Evolutionary conservation across 1,139 yeast genomes (phyloP), one percentile per base, ranked within the genome.

Genomic region (Blastobotrys arbuscula): DNA sequence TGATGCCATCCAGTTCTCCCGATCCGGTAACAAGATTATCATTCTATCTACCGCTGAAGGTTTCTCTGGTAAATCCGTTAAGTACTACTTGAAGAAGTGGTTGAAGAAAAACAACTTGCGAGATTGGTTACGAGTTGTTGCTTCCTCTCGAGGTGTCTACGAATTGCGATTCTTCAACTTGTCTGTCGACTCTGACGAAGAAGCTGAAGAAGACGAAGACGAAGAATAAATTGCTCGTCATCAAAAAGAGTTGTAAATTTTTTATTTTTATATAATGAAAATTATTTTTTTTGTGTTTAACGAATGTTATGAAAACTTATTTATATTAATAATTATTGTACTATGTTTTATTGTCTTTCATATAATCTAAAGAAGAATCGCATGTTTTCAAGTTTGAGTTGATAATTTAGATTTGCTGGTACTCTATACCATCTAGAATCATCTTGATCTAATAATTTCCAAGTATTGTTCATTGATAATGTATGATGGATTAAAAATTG

Each of bases 41-140:
- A 83, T 92, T 67, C 84, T 89, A 75, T 79, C 97, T 63, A 81
- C 84, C 77, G 77, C 95, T 76, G 84, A 88, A 79, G 38, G 23
- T 35, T 92, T 94, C 92, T 89, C 97, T 65, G 99, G 99, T 79
- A 92, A 94, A 81, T 92, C 92, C 95, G 85, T 89, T 76, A 92
- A 92, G 82, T 92, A 90, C 92, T 81, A 92, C 74, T 87, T 97
- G 71, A 92, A 92, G 89, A 90, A 95, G 83, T 92, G 88, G 94
- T 87, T 92, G 77, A 92, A 92, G 96, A 92, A 92, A 88, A 88
- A 89, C 94, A 95, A 87, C 78, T 86, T 90, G 80, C 68, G 73
- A 56, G 98, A 92, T 81, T 92, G 98, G 98, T 89, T 94, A 77
- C 94, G 98, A 84, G 92, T 94, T 71, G 96, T 92, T 65, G 86